phyloP scores from a whole-genome alignment of 768 basidiomycete genomes.

The Trametes meyenii region DNA sequence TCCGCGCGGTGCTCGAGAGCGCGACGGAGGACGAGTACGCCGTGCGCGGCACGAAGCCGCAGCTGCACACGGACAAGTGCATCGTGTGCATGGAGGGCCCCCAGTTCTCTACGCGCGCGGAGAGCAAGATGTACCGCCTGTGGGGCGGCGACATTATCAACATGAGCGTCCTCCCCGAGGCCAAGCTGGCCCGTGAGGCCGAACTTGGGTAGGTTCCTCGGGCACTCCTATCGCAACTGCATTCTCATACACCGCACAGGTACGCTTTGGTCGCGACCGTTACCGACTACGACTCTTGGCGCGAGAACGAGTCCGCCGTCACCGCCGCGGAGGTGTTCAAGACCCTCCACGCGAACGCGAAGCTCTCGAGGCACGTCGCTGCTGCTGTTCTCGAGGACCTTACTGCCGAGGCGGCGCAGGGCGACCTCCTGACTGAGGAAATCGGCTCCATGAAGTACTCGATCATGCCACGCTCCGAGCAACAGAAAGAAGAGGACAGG shows the following conservation, averaged over 20 bases:
- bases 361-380: conserved; percentile 79
- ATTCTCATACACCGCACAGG: conserved; percentile 43
- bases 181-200: conserved; percentile 95
- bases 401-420: conserved; percentile 56
- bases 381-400: conserved; percentile 71
- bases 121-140: conserved; percentile 89
- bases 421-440: conserved; percentile 65
- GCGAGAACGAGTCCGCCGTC: conserved; percentile 76
- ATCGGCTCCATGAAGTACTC: conserved; percentile 83
- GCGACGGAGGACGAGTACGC: conserved; percentile 13
- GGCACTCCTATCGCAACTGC: not conserved
- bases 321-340: conserved; percentile 92
- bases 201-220: conserved; percentile 72
- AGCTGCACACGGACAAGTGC: conserved; percentile 80
- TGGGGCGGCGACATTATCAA: conserved; percentile 96
- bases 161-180: conserved; percentile 96
- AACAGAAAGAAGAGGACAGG: conserved; percentile 59
- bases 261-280: conserved; percentile 90
- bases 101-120: conserved; percentile 97
- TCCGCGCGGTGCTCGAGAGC: conserved; percentile 62
- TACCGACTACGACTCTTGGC: conserved; percentile 97
- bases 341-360: conserved; percentile 84
- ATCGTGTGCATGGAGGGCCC: conserved; percentile 98
- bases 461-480: conserved; percentile 72
- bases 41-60: conserved; percentile 55